Evolutionary conservation across 305 asterid genomes (phyloP).

Genomic region (Andrographis paniculata): DNA sequence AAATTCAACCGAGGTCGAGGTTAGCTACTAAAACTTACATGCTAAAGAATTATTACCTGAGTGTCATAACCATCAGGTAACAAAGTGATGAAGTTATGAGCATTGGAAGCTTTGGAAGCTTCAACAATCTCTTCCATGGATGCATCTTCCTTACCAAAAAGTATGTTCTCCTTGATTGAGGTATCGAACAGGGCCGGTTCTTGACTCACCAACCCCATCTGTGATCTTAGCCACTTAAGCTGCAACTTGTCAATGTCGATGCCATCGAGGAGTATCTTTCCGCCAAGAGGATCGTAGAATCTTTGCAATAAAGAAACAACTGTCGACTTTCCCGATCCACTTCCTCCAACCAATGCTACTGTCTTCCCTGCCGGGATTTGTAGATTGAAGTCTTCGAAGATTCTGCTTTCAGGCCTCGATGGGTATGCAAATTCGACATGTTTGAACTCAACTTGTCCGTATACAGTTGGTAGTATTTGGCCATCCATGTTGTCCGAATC

Average conservation of each 20-base stretch:
- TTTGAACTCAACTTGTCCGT: conserved; percentile 66
- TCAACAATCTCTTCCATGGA: conserved; percentile 61
- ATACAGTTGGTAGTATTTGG: conserved; percentile 33
- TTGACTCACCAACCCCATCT: conserved; percentile 95
- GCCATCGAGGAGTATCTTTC: conserved; percentile 73
- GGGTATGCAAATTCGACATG: conserved; percentile 68
- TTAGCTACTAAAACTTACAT: background rate
- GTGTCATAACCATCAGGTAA: conserved; percentile 91
- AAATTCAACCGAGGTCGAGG: background rate
- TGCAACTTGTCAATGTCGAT: conserved; percentile 64
- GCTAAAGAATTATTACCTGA: conserved; percentile 40
- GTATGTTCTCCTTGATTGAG: conserved; percentile 74
- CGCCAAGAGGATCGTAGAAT: conserved; percentile 75
- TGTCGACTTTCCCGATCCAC: conserved; percentile 95
- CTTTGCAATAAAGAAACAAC: conserved; percentile 70
- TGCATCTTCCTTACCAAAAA: conserved; percentile 89
- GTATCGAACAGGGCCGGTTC: conserved; percentile 94
- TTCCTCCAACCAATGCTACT: conserved; percentile 91
- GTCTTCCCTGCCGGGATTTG: conserved; percentile 64
- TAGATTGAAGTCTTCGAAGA: conserved; percentile 57
- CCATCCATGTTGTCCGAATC: conserved; percentile 76
- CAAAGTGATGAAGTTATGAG: conserved; percentile 78
- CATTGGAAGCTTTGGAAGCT: conserved; percentile 92
- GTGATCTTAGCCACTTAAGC: conserved; percentile 90
- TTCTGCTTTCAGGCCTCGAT: conserved; percentile 67